These are phyloP conservation scores for Globisporangium mamillatum DNA, from an alignment of 352 stramenopile species.

Conservation along the genomic window DNA sequence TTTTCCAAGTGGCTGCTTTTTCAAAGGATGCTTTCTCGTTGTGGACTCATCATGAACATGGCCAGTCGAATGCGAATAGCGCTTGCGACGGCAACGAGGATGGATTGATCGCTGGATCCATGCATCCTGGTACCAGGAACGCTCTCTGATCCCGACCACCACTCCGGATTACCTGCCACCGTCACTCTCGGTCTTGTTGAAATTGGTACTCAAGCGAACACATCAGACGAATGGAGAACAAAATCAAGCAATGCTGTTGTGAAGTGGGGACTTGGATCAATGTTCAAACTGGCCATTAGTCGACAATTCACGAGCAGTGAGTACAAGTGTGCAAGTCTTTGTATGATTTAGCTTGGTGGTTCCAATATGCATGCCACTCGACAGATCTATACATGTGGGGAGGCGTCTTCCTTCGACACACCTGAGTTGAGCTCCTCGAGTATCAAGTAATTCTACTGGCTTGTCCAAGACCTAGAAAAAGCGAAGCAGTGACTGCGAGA, in stretches of 20 bases:
- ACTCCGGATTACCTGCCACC: neutral
- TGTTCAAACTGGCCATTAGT: neutral
- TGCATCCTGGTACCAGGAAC: neutral
- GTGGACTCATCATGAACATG: neutral
- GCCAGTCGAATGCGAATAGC: neutral
- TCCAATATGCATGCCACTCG: neutral
- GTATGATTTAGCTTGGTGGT: neutral
- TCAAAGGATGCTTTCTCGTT: neutral
- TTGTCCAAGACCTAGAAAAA: neutral
- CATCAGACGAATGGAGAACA: neutral
- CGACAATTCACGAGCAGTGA: neutral
- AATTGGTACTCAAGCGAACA: neutral
- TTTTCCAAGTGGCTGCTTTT: neutral
- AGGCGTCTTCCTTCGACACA: neutral
- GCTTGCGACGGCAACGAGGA: neutral
- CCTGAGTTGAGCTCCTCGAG: neutral
- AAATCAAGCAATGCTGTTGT: neutral
- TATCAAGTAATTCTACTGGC: too few species aligned
- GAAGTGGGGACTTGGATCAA: neutral
- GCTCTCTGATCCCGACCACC: neutral
- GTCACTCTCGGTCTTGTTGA: neutral
- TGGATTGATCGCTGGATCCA: neutral
- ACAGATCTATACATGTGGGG: neutral
- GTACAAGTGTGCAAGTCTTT: neutral
- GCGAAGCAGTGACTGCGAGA: neutral